Base-by-base conservation (phyloP, 2,329 filamentous ascomycete species). In the Leptosphaerulina australis region DNA sequence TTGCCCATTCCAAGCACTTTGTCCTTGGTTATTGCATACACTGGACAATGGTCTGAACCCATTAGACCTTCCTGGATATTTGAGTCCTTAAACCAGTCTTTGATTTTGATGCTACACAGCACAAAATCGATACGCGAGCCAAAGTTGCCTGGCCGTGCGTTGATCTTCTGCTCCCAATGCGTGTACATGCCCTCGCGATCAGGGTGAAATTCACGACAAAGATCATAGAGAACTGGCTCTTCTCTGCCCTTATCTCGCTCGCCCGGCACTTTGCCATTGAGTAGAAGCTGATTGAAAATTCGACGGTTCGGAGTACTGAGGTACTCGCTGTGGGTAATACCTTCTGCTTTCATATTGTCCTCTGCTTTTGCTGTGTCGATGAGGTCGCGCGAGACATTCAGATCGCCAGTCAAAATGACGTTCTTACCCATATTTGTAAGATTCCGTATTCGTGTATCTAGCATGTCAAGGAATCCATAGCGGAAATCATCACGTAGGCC, bases 31-130 rank as follows among this genome's bases (percentile, higher is more conserved):
- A 82, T 80, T 0, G 87, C 91, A 70, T 88, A 97, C 1, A 97
- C 93, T 0, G 94, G 94, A 63, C 94, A 99, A 71, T 99, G 94
- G 67, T 99, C 94, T 1, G 93, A 97, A 0, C 94, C 94, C 76
- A 96, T 88, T 17, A 97, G 76, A 0, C 92, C 92, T 72, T 96
- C 91, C 69, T 97, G 94, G 24, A 97, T 97, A 63, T 97, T 86
- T 5, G 90, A 84, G 33, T 86, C 83, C 20, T 77, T 78, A 64
- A 96, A 88, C 91, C 92, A 97, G 41, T 82, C 76, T 63, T 86
- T 88, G 78, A 96, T 88, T 26, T 83, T 82, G 30, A 87, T 79
- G 58, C 86, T 94, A 69, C 91, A 96, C 3, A 97, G 80, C 14
- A 99, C 83, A 72, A 96, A 97, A 72, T 99, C 94, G 62, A 97